Evolutionary conservation across 805 yeast species (phyloP).

Genomic region (Wickerhamomyces ciferrii): DNA sequence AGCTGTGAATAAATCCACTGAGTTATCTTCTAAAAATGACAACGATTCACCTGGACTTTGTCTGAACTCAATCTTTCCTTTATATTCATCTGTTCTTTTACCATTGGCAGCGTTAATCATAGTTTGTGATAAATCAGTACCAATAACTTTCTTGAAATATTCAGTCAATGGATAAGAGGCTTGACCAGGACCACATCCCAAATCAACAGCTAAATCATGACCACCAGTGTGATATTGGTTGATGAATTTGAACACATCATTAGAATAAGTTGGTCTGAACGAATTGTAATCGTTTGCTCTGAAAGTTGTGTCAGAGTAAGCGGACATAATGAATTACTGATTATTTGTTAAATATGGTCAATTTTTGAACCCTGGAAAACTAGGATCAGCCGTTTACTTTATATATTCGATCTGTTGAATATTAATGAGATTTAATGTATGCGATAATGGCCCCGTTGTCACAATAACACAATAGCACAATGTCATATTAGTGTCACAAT

Average conservation of each 20-base stretch:
- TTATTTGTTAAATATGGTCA: no score
- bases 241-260: conserved; percentile 37
- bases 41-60: conserved; percentile 21
- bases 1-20: conserved; percentile 65
- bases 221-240: conserved; percentile 35
- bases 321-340: conserved; percentile 40
- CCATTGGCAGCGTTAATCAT: conserved; percentile 49
- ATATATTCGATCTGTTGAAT: no score
- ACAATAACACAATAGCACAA: no score
- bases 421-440: no score
- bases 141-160: conserved; percentile 46
- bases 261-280: conserved; percentile 68
- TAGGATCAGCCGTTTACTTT: no score
- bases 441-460: no score
- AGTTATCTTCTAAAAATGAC: conserved; percentile 25
- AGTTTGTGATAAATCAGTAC: conserved; percentile 53
- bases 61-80: conserved; percentile 11
- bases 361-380: no score
- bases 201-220: conserved; percentile 46
- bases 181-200: conserved; percentile 81
- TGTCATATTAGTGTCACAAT: no score
- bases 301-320: conserved; percentile 51
- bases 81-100: conserved; percentile 7
- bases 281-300: conserved; percentile 46
- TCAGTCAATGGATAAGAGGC: conserved; percentile 50